phyloP scores from a whole-genome alignment of 257 asterid genomes.

The Avicennia marina region DNA sequence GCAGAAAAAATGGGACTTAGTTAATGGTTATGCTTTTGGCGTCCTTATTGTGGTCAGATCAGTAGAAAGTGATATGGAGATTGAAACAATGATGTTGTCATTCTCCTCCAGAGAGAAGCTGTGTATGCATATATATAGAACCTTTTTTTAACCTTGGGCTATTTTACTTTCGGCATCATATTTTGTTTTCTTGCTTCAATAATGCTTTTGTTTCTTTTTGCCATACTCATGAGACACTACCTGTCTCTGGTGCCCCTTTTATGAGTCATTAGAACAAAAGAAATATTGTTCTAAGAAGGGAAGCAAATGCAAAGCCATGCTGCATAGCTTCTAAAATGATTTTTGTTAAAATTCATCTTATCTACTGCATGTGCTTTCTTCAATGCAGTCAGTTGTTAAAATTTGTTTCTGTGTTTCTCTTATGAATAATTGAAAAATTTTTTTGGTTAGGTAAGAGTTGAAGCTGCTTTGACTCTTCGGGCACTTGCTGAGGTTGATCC shows the following conservation, averaged over 20 bases:
- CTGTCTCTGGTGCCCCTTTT: constrained; percentile 9
- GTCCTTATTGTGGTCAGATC: constrained; percentile 5
- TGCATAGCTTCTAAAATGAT: constrained; percentile 13
- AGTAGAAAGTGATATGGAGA: constrained; percentile 6
- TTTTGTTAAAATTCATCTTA: constrained; percentile 12
- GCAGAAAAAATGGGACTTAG: no score
- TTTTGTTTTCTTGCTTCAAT: no score
- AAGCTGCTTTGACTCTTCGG: constrained; percentile 95
- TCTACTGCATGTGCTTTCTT: constrained; percentile 15
- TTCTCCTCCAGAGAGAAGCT: constrained; percentile 9
- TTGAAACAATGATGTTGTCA: constrained; percentile 7
- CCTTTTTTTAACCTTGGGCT: not conserved
- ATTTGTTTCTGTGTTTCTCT: constrained; percentile 1
- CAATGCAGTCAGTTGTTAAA: constrained; percentile 14
- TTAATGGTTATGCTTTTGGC: not conserved
- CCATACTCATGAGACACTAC: not conserved
- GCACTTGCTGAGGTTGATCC: constrained; percentile 97
- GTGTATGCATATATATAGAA: not conserved
- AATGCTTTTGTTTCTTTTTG: constrained; percentile 11
- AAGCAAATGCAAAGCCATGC: constrained; percentile 4
- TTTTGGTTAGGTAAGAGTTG: constrained; percentile 78
- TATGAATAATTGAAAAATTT: constrained; percentile 17
- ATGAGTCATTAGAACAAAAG: constrained; percentile 3
- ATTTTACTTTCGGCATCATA: no score
- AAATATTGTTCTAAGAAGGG: not conserved